A percentile compares a stretch with the other conserved stretches of the same genome.
Conservation (phyloP, 2,329 filamentous ascomycete species). For the Coleophoma cylindrospora region DNA sequence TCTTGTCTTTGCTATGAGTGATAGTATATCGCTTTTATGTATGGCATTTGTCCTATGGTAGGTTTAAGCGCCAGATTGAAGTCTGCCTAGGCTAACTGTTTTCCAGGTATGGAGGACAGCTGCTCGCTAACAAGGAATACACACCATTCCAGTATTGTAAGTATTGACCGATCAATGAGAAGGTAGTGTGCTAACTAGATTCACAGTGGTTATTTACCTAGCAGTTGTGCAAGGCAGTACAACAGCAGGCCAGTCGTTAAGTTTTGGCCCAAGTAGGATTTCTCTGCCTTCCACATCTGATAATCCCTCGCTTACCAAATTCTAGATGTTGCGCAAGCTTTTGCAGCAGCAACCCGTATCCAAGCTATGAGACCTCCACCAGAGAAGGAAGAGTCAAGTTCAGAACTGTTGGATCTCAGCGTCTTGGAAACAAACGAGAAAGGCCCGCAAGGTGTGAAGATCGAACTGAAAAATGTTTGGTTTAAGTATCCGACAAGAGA, state of each 20-base stretch:
- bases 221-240: conserved; percentile 45
- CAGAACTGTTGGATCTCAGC: conserved; percentile 1
- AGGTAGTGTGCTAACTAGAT: conserved; percentile 69
- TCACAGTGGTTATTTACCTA: conserved; percentile 44
- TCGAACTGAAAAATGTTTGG: conserved; percentile 47
- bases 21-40: conserved; percentile 50
- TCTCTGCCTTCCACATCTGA: conserved; percentile 5
- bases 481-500: conserved; percentile 54
- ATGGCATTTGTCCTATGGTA: conserved; percentile 56
- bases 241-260: conserved; percentile 46
- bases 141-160: conserved; percentile 14
- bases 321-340: conserved; percentile 47
- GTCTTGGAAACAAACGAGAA: conserved; percentile 23
- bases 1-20: conserved; percentile 45
- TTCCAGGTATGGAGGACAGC: conserved; percentile 43
- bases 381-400: not conserved
- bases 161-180: conserved; percentile 27
- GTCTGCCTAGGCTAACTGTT: not conserved
- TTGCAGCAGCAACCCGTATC: conserved; percentile 54
- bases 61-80: not conserved
- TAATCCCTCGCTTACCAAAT: not conserved
- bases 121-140: conserved; percentile 33
- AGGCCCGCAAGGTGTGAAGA: conserved; percentile 33
- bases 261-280: conserved; percentile 34
- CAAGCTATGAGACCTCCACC: conserved; percentile 27